Conservation (phyloP, 2,329 filamentous ascomycete species). For the Gaeumannomyces tritici region DNA sequence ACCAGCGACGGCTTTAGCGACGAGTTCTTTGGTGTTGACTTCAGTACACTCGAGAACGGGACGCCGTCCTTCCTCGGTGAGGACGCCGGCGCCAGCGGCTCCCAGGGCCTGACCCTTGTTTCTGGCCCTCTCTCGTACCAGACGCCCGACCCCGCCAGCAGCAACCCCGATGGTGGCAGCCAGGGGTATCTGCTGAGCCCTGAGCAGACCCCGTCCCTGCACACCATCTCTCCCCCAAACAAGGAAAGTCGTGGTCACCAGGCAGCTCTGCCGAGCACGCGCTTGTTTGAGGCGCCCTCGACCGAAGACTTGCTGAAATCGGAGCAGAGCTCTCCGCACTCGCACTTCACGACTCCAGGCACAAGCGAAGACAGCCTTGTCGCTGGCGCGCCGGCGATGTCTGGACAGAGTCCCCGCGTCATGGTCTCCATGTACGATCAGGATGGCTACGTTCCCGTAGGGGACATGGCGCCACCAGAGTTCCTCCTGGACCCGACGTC, state of each 20-base stretch:
- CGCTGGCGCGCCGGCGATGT: conserved; percentile 36
- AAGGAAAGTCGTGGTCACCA: conserved; percentile 8
- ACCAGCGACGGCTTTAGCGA: conserved; percentile 34
- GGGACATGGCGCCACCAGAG: not conserved
- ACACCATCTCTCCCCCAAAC: conserved; percentile 29
- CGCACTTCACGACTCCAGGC: conserved; percentile 28
- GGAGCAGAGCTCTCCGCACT: not conserved
- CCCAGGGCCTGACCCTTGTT: not conserved
- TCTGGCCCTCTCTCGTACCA: not conserved
- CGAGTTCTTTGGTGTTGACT: conserved; percentile 40
- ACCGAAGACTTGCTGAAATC: not conserved
- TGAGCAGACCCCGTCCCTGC: conserved; percentile 38
- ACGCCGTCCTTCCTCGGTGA: conserved; percentile 36
- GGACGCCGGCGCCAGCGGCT: not conserved
- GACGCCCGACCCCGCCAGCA: not conserved
- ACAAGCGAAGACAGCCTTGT: conserved; percentile 25
- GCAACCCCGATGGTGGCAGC: conserved; percentile 12
- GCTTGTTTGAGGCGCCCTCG: not conserved
- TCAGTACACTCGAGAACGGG: conserved; percentile 28
- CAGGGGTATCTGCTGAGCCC: conserved; percentile 38
- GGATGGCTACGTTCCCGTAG: conserved; percentile 19
- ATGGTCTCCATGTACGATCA: conserved; percentile 47
- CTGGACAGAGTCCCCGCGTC: conserved; percentile 41
- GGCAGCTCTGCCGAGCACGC: not conserved
- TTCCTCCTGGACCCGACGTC: conserved; percentile 5